phyloP scores from a whole-genome alignment of 2,329 filamentous ascomycete species.

The Botrytis byssoidea region DNA sequence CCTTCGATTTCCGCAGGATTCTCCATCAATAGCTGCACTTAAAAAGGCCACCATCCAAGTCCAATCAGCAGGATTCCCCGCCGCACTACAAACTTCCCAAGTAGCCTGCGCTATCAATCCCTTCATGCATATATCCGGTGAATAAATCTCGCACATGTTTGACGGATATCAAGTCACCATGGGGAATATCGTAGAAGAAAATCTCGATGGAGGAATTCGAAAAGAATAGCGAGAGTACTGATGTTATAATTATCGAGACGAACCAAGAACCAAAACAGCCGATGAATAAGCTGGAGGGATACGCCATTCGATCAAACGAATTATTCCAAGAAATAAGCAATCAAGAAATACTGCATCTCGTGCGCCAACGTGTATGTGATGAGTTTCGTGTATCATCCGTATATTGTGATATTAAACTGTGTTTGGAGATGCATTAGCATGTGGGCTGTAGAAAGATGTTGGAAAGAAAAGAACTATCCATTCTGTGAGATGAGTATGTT shows the following conservation, averaged over 20 bases:
- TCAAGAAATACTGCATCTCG: not conserved
- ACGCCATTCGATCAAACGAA: not conserved
- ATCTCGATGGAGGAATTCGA: not conserved
- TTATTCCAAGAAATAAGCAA: not conserved
- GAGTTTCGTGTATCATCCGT: not conserved
- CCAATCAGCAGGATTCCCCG: not conserved
- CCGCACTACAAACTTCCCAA: conserved; percentile 41
- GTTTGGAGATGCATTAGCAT: not conserved
- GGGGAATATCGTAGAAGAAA: rapidly evolving
- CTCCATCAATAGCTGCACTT: not conserved
- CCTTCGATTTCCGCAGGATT: not conserved
- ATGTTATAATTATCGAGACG: rapidly evolving
- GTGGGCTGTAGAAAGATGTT: too few species aligned
- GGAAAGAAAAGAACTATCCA: too few species aligned
- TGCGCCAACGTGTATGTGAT: not conserved
- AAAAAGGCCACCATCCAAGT: rapidly evolving
- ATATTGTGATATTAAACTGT: not conserved
- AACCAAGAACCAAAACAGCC: not conserved
- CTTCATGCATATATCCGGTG: not conserved
- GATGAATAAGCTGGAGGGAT: too few species aligned
- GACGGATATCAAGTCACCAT: not conserved
- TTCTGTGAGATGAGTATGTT: not conserved
- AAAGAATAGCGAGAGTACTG: not conserved
- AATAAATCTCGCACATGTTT: not conserved
- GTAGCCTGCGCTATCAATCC: conserved; percentile 33